phyloP scores from a whole-genome alignment of 176 grass and related monocot genomes.

The Oryza officinalis region DNA sequence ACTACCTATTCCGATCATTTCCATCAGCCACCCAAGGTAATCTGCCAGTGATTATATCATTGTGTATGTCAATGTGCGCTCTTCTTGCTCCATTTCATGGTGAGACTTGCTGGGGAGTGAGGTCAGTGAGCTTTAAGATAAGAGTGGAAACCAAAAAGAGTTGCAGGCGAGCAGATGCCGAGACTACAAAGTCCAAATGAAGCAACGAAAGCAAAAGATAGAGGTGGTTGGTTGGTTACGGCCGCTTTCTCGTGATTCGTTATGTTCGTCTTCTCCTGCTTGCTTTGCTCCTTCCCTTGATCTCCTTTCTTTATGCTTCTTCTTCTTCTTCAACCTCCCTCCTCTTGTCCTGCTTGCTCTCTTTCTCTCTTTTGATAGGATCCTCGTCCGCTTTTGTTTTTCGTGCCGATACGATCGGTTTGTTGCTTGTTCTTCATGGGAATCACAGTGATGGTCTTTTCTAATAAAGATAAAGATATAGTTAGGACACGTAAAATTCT shows the following conservation, averaged over 20 bases:
- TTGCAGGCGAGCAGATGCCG: background rate
- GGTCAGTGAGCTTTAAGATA: conserved; percentile 34
- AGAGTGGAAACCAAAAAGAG: conserved; percentile 8
- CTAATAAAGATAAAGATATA: too few species aligned
- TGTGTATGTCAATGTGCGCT: background rate
- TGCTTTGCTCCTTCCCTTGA: conserved; percentile 32
- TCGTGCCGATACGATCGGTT: conserved; percentile 46
- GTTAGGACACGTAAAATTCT: too few species aligned
- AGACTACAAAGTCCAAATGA: conserved; percentile 66
- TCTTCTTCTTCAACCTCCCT: conserved; percentile 22
- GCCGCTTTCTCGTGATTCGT: conserved; percentile 89
- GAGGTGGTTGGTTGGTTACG: conserved; percentile 47
- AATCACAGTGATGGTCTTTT: too few species aligned
- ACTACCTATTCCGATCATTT: too few species aligned
- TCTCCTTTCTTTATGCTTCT: conserved; percentile 23
- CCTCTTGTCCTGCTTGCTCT: background rate
- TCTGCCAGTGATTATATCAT: too few species aligned
- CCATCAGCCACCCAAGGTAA: too few species aligned
- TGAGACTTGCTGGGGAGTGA: conserved; percentile 31
- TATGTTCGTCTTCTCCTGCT: conserved; percentile 39
- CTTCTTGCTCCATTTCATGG: background rate
- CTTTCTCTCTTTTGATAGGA: conserved; percentile 1
- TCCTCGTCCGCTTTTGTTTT: conserved; percentile 51
- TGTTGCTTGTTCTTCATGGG: conserved; percentile 34
- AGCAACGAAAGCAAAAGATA: conserved; percentile 76